A percentile compares a stretch with the other conserved stretches of the same genome.
Conservation (phyloP, 805 yeast genomes). For the Candida multigemmis region DNA sequence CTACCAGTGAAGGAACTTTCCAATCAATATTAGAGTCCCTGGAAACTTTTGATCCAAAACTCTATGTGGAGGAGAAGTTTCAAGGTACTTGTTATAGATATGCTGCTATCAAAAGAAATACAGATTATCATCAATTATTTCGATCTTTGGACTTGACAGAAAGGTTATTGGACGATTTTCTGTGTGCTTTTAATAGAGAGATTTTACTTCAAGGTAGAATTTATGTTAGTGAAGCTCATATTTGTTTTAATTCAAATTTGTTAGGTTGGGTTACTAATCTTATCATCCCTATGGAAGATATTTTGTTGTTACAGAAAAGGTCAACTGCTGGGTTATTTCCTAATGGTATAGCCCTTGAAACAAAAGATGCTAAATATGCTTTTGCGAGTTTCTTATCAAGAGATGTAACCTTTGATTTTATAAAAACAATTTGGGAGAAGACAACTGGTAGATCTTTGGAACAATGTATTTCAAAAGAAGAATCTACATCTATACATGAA, state of each 20-base stretch:
- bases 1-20: conserved; percentile 21
- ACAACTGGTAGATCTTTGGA: conserved; percentile 17
- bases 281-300: conserved; percentile 62
- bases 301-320: conserved; percentile 67
- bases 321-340: conserved; percentile 86
- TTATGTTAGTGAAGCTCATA: conserved; percentile 65
- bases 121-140: conserved; percentile 73
- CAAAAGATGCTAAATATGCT: conserved; percentile 53
- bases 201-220: conserved; percentile 81
- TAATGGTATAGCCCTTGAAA: conserved; percentile 73
- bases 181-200: conserved; percentile 85
- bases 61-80: conserved; percentile 51
- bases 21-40: conserved; percentile 7
- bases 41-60: conserved; percentile 25
- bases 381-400: conserved; percentile 86
- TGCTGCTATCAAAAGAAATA: conserved; percentile 55
- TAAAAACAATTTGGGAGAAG: conserved; percentile 62
- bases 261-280: conserved; percentile 87
- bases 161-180: conserved; percentile 72
- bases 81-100: conserved; percentile 51
- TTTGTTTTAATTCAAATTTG: conserved; percentile 82
- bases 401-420: conserved; percentile 64
- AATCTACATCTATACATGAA: conserved; percentile 3
- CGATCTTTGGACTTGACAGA: conserved; percentile 60
- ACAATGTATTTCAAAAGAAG: too few relatives aligned